Evolutionary conservation across 2,329 filamentous ascomycete genomes (phyloP).

Genomic region (Macroventuria anomochaeta): DNA sequence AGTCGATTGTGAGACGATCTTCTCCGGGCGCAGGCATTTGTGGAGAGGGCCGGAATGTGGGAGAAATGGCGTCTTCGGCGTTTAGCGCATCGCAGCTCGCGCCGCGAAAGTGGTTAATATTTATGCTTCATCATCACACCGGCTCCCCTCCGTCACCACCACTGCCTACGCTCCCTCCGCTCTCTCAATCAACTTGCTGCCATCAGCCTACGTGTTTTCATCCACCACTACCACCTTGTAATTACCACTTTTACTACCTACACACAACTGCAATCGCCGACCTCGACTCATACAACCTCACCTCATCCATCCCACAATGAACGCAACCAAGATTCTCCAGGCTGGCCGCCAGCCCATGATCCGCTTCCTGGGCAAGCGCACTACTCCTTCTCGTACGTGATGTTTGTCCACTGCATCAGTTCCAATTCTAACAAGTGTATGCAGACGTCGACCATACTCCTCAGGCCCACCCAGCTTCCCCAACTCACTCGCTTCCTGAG

Average conservation of each 20-base stretch:
- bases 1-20: slow-evolving; percentile 33
- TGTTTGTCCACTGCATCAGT: background rate
- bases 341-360: slow-evolving; percentile 59
- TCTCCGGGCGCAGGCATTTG: slow-evolving; percentile 12
- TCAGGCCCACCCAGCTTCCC: slow-evolving; percentile 74
- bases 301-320: slow-evolving; percentile 46
- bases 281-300: slow-evolving; percentile 13
- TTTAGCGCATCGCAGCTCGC: slow-evolving; percentile 19
- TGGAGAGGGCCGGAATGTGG: slow-evolving; percentile 20
- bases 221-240: background rate
- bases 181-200: slow-evolving; percentile 6
- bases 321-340: slow-evolving; percentile 54
- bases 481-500: slow-evolving; percentile 68
- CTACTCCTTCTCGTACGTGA: slow-evolving; percentile 52
- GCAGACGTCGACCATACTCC: slow-evolving; percentile 77
- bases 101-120: slow-evolving; percentile 28
- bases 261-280: slow-evolving; percentile 6
- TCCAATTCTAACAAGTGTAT: slow-evolving; percentile 18
- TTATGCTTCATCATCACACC: slow-evolving; percentile 31
- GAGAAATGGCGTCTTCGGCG: slow-evolving; percentile 27
- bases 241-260: background rate
- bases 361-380: slow-evolving; percentile 59
- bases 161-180: slow-evolving; percentile 14
- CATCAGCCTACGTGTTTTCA: slow-evolving; percentile 4
- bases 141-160: slow-evolving; percentile 23